Evolutionary conservation across 768 basidiomycete species (phyloP), one percentile per base, ranked within the genome.

Genomic region (Leccinum boreale): DNA sequence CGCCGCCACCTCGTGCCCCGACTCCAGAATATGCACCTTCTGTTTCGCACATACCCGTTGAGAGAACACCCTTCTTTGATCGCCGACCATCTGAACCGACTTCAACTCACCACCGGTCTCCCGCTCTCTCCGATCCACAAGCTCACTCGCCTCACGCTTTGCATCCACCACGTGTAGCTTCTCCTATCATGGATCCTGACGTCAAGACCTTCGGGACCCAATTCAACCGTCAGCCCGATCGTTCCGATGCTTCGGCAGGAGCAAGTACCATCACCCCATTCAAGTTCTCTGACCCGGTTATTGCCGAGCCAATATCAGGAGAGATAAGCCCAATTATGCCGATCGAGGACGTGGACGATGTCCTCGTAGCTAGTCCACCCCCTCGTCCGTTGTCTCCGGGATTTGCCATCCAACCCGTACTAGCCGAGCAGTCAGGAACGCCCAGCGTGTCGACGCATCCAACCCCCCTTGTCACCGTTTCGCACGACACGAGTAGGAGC

Each of bases 161-260:
- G 2, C 45, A 17, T 51, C 50, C 23, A 15, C 24, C 50, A 31
- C 47, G 11, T 36, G 10, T 39, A 39, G 7, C 50, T 31, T 56
- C 62, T 29, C 59, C 67, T 33, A 33, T 45, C 46, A 42, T 51
- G 12, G 58, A 61, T 24, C 35, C 33, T 31, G 55, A 55, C 51
- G 42, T 49, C 47, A 45, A 28, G 47, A 53, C 49, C 19, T 24
- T 52, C 8, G 61, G 48, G 46, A 24, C 51, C 9, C 58, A 51
- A 46, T 29, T 28, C 24, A 50, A 49, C 21, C 19, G 11, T 53
- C 55, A 26, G 6, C 52, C 42, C 17, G 42, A 52, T 24, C 24
- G 3, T 42, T 42, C 53, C 3, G 44, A 50, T 31, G n/a, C 19
- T 4, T 52, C 29, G n/a, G 31, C 48, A 21, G 56, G 52, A 29